phyloP scores from a whole-genome alignment of 768 basidiomycete species.

The Epithele typhae region DNA sequence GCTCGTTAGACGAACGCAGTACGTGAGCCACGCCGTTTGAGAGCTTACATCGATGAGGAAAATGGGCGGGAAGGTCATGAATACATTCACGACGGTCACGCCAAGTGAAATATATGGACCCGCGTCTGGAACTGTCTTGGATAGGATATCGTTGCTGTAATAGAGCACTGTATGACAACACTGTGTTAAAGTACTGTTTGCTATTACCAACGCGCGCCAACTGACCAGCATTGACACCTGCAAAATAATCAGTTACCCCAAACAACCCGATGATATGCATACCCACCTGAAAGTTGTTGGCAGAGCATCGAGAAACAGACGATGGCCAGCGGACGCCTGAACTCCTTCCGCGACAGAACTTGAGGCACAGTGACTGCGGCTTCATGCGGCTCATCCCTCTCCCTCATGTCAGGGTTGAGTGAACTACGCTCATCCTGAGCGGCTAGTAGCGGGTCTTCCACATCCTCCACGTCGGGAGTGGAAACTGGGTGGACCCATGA shows the following conservation, averaged over 20 bases:
- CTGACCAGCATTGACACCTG: slow-evolving; percentile 76
- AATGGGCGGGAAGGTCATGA: slow-evolving; percentile 83
- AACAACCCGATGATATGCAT: no score
- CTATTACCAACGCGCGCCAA: neutral
- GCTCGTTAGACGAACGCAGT: neutral
- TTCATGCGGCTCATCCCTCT: slow-evolving; percentile 19
- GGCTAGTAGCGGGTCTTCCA: slow-evolving; percentile 40
- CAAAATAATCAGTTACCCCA: neutral
- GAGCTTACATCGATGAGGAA: slow-evolving; percentile 73
- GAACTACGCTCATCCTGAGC: slow-evolving; percentile 18
- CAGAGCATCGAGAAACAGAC: slow-evolving; percentile 69
- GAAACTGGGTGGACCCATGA: no score
- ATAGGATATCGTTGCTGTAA: slow-evolving; percentile 86
- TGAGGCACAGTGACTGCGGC: slow-evolving; percentile 47
- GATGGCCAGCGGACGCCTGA: slow-evolving; percentile 59
- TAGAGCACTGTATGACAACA: slow-evolving; percentile 68
- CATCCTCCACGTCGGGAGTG: slow-evolving; percentile 15
- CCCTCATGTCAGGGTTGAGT: slow-evolving; percentile 15
- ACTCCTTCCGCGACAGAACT: slow-evolving; percentile 44
- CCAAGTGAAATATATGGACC: slow-evolving; percentile 82
- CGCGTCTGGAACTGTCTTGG: slow-evolving; percentile 69
- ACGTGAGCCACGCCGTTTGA: no score
- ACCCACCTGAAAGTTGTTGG: slow-evolving; percentile 72
- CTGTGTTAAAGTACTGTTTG: slow-evolving; percentile 1
- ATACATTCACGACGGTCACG: slow-evolving; percentile 79